phyloP scores from a whole-genome alignment of 106 monocot species.

The Dendrobium nobile region DNA sequence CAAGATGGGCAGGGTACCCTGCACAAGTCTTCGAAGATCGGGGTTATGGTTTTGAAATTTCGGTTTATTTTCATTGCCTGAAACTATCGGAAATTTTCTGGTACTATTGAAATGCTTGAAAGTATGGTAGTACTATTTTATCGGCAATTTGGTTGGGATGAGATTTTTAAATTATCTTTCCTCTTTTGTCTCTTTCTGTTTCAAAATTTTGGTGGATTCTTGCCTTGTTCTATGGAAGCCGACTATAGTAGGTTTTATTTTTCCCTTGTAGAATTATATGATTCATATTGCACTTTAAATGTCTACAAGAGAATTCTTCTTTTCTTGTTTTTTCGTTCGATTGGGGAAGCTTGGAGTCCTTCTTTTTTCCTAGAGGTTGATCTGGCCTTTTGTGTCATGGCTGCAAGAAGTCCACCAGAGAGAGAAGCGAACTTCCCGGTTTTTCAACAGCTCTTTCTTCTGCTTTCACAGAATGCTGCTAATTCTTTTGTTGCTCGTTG shows the following conservation, averaged over 20 bases:
- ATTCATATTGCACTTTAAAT: neutral
- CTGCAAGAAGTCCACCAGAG: neutral
- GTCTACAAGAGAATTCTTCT: neutral
- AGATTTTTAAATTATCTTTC: neutral
- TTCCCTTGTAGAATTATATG: neutral
- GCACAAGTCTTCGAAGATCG: neutral
- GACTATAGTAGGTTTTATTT: too few species aligned
- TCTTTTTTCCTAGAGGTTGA: neutral
- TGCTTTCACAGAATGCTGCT: slow-evolving; percentile 64
- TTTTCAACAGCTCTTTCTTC: slow-evolving; percentile 45
- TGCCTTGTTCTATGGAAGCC: neutral
- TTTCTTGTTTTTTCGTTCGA: neutral
- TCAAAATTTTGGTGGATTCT: neutral
- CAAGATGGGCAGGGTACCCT: neutral
- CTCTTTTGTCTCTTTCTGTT: neutral
- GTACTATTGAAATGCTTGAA: neutral
- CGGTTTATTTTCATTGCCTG: neutral
- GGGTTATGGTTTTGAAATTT: neutral
- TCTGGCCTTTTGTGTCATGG: neutral
- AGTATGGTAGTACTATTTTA: neutral
- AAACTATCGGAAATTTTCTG: too few species aligned
- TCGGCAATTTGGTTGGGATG: neutral
- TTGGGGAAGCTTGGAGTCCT: neutral
- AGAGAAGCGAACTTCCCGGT: slow-evolving; percentile 4
- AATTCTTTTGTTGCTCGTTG: slow-evolving; percentile 52